Evolutionary conservation across 805 yeast genomes (phyloP).

Genomic region (Ogataea zsoltii): DNA sequence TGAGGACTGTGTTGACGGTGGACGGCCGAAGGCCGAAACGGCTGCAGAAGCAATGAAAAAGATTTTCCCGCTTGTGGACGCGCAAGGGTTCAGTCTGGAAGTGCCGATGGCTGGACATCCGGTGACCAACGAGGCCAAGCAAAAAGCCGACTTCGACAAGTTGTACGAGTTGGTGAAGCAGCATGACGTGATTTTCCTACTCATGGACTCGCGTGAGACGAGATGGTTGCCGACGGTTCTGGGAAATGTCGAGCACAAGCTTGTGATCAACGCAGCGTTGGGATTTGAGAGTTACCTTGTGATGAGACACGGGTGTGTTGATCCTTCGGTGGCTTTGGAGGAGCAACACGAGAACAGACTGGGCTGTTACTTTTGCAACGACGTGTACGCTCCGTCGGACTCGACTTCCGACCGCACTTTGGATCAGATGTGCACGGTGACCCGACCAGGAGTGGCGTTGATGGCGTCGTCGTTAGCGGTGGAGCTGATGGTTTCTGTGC

Average conservation of each 20-base stretch:
- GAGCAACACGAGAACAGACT: slow-evolving; percentile 42
- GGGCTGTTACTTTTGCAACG: slow-evolving; percentile 96
- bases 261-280: slow-evolving; percentile 87
- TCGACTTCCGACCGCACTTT: slow-evolving; percentile 83
- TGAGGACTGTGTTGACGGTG: slow-evolving; percentile 77
- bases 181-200: slow-evolving; percentile 76
- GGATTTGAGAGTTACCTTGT: slow-evolving; percentile 94
- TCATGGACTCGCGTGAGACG: slow-evolving; percentile 94
- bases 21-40: slow-evolving; percentile 69
- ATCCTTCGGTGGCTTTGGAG: slow-evolving; percentile 23
- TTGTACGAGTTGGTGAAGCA: slow-evolving; percentile 54
- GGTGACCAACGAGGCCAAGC: slow-evolving; percentile 53
- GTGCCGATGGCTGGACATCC: slow-evolving; percentile 98
- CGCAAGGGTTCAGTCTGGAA: slow-evolving; percentile 64
- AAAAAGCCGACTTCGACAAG: slow-evolving; percentile 50
- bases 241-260: slow-evolving; percentile 63
- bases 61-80: slow-evolving; percentile 76
- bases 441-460: slow-evolving; percentile 93
- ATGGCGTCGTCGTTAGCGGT: slow-evolving; percentile 86
- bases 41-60: slow-evolving; percentile 74
- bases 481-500: slow-evolving; percentile 70
- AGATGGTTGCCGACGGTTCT: slow-evolving; percentile 96
- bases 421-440: slow-evolving; percentile 99
- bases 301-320: slow-evolving; percentile 80
- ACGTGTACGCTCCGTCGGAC: slow-evolving; percentile 91